Evolutionary conservation across 805 yeast genomes (phyloP).

Genomic region (Metschnikowia lochheadii): DNA sequence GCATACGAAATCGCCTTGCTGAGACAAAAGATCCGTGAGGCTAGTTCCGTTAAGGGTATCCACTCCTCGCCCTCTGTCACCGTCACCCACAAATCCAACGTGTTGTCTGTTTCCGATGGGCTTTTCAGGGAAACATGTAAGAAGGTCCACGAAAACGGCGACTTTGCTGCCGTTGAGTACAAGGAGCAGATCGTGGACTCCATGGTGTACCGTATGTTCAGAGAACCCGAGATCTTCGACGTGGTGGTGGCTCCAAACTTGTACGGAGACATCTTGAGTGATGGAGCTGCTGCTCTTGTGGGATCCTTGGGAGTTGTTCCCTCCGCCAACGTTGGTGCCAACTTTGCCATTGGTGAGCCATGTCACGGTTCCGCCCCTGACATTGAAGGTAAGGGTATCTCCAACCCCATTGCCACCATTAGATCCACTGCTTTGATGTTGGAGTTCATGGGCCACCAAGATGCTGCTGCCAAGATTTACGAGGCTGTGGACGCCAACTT

Average conservation of each 20-base stretch:
- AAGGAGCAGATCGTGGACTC: slow-evolving; percentile 98
- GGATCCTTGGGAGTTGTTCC: slow-evolving; percentile 98
- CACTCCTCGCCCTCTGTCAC: slow-evolving; percentile 64
- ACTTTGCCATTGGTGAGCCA: slow-evolving; percentile 97
- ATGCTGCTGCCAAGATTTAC: slow-evolving; percentile 89
- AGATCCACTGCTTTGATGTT: slow-evolving; percentile 96
- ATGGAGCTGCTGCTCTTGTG: slow-evolving; percentile 97
- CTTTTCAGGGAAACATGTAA: slow-evolving; percentile 87
- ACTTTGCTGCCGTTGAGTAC: slow-evolving; percentile 58
- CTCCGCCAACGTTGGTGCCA: slow-evolving; percentile 95
- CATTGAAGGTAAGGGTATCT: slow-evolving; percentile 89
- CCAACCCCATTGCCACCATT: slow-evolving; percentile 97
- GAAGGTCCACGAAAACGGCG: slow-evolving; percentile 54
- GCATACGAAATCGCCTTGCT: slow-evolving; percentile 91
- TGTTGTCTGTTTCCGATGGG: slow-evolving; percentile 88
- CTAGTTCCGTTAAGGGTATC: slow-evolving; percentile 38
- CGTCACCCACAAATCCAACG: slow-evolving; percentile 95
- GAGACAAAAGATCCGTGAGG: slow-evolving; percentile 74
- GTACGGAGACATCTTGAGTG: slow-evolving; percentile 95
- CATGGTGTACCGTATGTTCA: slow-evolving; percentile 98
- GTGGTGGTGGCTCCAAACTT: slow-evolving; percentile 98
- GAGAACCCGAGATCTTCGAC: slow-evolving; percentile 96
- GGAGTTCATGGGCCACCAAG: slow-evolving; percentile 89
- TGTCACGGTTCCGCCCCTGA: slow-evolving; percentile 99
- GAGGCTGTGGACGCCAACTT: slow-evolving; percentile 93